phyloP scores from a whole-genome alignment of 2,329 filamentous ascomycete species.

The Pseudohalonectria lignicola region DNA sequence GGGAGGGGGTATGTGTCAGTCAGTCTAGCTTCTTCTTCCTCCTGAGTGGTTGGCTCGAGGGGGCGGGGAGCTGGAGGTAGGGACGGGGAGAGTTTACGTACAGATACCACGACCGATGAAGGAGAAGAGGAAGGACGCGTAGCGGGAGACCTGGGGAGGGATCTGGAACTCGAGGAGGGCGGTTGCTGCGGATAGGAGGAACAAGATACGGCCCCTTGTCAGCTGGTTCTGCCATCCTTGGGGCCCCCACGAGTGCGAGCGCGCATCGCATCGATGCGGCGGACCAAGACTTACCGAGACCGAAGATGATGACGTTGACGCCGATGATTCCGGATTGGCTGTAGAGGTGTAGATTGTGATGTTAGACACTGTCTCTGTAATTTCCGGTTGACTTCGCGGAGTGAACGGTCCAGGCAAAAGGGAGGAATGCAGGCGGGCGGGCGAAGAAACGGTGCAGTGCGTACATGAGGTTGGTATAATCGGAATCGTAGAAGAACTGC shows the following conservation, averaged over 20 bases:
- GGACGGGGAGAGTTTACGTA: slow-evolving; percentile 38
- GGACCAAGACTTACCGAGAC: slow-evolving; percentile 63
- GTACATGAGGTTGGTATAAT: slow-evolving; percentile 46
- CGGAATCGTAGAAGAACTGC: slow-evolving; percentile 53
- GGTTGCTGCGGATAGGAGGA: slow-evolving; percentile 37
- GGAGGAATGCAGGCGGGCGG: neutral
- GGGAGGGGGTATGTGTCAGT: neutral
- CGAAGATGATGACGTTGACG: slow-evolving; percentile 83
- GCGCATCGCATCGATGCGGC: too few species aligned
- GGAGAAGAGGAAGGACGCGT: slow-evolving; percentile 95
- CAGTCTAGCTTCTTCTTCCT: neutral
- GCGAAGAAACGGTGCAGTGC: slow-evolving; percentile 16
- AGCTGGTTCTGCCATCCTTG: neutral
- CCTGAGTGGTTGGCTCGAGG: too few species aligned
- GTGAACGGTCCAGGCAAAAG: too few species aligned
- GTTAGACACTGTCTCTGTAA: too few species aligned
- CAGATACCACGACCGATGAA: slow-evolving; percentile 92
- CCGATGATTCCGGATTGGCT: slow-evolving; percentile 70
- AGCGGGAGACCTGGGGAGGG: slow-evolving; percentile 81
- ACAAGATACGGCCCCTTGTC: too few species aligned
- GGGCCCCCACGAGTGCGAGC: too few species aligned
- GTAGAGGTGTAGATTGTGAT: too few species aligned
- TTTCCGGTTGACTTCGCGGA: too few species aligned
- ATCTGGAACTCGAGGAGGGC: slow-evolving; percentile 85
- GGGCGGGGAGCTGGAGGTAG: neutral